These are phyloP conservation scores for Fusarium oligoseptatum DNA, from an alignment of 2,329 filamentous ascomycete species.

Conservation along the genomic window DNA sequence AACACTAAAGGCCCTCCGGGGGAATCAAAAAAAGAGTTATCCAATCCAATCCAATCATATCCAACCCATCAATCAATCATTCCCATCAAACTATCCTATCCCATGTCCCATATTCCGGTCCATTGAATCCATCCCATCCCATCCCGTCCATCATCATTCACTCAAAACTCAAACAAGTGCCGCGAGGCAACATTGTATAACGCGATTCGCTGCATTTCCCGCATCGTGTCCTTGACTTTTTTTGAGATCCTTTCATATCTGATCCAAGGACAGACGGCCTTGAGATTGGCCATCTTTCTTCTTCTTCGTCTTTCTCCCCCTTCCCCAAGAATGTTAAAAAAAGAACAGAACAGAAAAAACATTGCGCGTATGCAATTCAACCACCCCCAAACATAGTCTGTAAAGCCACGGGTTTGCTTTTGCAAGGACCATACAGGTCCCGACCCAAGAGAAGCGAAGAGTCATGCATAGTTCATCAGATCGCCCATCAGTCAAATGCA, in stretches of 20 bases:
- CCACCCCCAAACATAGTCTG: conserved; percentile 43
- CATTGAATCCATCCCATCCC: neutral
- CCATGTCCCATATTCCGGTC: neutral
- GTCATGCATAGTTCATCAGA: conserved; percentile 16
- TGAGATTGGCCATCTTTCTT: conserved; percentile 5
- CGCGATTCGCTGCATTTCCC: conserved; percentile 41
- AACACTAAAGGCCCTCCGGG: conserved; percentile 34
- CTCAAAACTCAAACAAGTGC: conserved; percentile 54
- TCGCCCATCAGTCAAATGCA: conserved; percentile 13
- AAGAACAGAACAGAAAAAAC: conserved; percentile 23
- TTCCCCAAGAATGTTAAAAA: conserved; percentile 16
- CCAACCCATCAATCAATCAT: neutral
- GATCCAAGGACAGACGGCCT: conserved; percentile 26
- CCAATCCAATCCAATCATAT: conserved; percentile 13
- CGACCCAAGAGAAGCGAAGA: conserved; percentile 34
- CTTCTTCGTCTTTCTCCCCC: neutral
- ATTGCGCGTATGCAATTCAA: conserved; percentile 20
- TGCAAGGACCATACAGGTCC: conserved; percentile 20
- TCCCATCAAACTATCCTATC: neutral
- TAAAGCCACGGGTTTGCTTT: conserved; percentile 24
- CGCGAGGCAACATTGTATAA: conserved; percentile 64
- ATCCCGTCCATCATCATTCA: conserved; percentile 21
- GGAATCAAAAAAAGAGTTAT: conserved; percentile 38
- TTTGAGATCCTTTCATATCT: conserved; percentile 29
- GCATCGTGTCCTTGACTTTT: conserved; percentile 32